These are phyloP conservation scores for Fusarium penzigii DNA, from an alignment of 2,329 filamentous ascomycete species.

Conservation along the genomic window DNA sequence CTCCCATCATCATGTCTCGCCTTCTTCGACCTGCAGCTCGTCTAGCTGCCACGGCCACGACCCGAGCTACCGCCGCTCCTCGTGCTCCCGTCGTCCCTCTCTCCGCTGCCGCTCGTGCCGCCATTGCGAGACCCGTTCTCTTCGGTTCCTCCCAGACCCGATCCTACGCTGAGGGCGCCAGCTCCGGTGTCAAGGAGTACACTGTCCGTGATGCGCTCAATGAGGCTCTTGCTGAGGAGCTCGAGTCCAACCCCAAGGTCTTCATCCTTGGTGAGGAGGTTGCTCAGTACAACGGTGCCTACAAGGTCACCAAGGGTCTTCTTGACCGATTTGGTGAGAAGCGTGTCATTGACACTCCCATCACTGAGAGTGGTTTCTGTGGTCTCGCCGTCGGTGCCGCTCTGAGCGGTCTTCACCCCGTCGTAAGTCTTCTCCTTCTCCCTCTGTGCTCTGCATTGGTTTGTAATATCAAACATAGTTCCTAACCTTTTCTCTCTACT, in stretches of 20 bases:
- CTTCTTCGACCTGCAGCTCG: conserved; percentile 53
- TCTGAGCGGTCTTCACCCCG: conserved; percentile 87
- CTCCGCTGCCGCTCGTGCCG: conserved; percentile 40
- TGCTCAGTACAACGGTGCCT: conserved; percentile 99
- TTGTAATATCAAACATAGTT: conserved; percentile 9
- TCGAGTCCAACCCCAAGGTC: conserved; percentile 91
- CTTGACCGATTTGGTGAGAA: conserved; percentile 96
- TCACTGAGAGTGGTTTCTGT: conserved; percentile 94
- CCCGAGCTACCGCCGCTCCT: conserved; percentile 38
- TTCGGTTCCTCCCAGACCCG: conserved; percentile 48
- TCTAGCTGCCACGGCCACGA: conserved; percentile 47
- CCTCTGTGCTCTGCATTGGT: not conserved
- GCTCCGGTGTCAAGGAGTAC: conserved; percentile 76
- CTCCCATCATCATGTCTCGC: conserved; percentile 46
- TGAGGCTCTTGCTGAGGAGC: conserved; percentile 95
- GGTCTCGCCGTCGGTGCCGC: conserved; percentile 95
- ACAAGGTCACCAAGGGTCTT: conserved; percentile 99
- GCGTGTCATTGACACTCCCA: conserved; percentile 96
- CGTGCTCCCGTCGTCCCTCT: conserved; percentile 39
- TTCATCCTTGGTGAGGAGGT: conserved; percentile 98
- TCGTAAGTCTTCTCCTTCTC: conserved; percentile 61
- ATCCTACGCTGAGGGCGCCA: conserved; percentile 54
- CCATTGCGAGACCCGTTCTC: conserved; percentile 40
- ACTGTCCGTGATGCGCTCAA: conserved; percentile 97
- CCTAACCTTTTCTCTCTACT: not conserved